phyloP scores from a whole-genome alignment of 768 basidiomycete genomes.

The Boletus speciosus region DNA sequence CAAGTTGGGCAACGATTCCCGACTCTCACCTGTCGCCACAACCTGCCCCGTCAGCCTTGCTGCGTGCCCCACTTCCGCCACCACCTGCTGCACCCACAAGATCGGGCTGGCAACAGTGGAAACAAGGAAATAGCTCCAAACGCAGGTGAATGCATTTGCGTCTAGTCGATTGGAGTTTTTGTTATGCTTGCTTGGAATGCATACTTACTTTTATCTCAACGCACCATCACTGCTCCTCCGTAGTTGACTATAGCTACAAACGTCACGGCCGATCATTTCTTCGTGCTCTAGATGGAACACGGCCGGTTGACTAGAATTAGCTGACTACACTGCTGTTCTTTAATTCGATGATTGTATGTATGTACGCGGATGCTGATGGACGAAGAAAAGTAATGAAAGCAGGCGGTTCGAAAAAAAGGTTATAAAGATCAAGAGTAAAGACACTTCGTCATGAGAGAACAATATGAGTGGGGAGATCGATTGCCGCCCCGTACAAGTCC shows the following conservation, averaged over 20 bases:
- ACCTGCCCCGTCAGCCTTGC: slow-evolving; percentile 5
- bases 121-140: slow-evolving; percentile 19
- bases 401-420: slow-evolving; percentile 25
- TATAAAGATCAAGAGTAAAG: slow-evolving; percentile 38
- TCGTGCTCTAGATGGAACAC: slow-evolving; percentile 23
- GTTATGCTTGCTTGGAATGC: slow-evolving; percentile 3
- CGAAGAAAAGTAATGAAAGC: slow-evolving; percentile 26
- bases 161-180: neutral
- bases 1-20: neutral
- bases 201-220: neutral
- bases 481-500: slow-evolving; percentile 21
- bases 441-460: slow-evolving; percentile 18
- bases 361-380: slow-evolving; percentile 34
- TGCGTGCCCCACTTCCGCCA: slow-evolving; percentile 17
- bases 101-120: slow-evolving; percentile 58
- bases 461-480: slow-evolving; percentile 18
- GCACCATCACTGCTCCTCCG: neutral
- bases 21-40: slow-evolving; percentile 13
- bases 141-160: slow-evolving; percentile 16
- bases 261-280: slow-evolving; percentile 8
- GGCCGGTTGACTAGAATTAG: slow-evolving; percentile 34
- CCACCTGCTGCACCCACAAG: slow-evolving; percentile 22
- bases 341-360: slow-evolving; percentile 41
- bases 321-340: slow-evolving; percentile 51
- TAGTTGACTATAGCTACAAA: slow-evolving; percentile 16